Evolutionary conservation across 768 basidiomycete species (phyloP).

Genomic region (Cubamyces sp.): DNA sequence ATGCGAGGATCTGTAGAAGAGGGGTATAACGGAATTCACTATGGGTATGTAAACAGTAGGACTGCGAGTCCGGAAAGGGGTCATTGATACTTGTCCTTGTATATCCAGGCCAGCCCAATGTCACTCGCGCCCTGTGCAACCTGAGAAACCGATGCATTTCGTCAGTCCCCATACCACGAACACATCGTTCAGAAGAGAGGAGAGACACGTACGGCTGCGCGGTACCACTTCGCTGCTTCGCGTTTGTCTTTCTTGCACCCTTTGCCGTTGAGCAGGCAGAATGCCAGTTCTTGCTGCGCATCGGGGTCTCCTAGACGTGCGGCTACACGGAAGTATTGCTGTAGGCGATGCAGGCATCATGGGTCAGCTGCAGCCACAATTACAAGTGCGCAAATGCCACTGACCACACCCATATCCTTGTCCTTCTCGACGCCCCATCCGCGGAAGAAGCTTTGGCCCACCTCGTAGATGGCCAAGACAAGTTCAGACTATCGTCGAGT

Average conservation of each 20-base stretch:
- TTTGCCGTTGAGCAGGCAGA: slow-evolving; percentile 83
- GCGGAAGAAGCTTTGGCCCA: slow-evolving; percentile 90
- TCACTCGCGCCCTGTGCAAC: slow-evolving; percentile 77
- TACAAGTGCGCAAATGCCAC: slow-evolving; percentile 34
- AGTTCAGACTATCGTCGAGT: slow-evolving; percentile 62
- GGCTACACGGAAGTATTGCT: slow-evolving; percentile 86
- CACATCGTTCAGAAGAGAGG: neutral
- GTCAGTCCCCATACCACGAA: neutral
- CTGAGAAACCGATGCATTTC: slow-evolving; percentile 33
- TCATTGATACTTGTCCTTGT: slow-evolving; percentile 78
- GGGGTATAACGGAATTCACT: neutral
- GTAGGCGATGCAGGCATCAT: slow-evolving; percentile 7
- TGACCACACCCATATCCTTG: slow-evolving; percentile 85
- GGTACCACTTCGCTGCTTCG: slow-evolving; percentile 88
- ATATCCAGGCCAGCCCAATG: slow-evolving; percentile 88
- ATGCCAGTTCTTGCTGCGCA: slow-evolving; percentile 85
- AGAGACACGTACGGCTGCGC: slow-evolving; percentile 65
- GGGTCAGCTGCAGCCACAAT: neutral
- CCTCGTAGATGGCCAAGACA: slow-evolving; percentile 88
- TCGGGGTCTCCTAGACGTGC: slow-evolving; percentile 85
- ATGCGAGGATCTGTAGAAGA: too few species aligned
- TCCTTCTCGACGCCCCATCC: slow-evolving; percentile 90
- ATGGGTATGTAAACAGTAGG: neutral
- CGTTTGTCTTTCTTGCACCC: slow-evolving; percentile 90
- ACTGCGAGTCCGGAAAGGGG: neutral